Base-by-base conservation (phyloP, 2,329 filamentous ascomycete genomes). In the Drechslerella stenobrocha region DNA sequence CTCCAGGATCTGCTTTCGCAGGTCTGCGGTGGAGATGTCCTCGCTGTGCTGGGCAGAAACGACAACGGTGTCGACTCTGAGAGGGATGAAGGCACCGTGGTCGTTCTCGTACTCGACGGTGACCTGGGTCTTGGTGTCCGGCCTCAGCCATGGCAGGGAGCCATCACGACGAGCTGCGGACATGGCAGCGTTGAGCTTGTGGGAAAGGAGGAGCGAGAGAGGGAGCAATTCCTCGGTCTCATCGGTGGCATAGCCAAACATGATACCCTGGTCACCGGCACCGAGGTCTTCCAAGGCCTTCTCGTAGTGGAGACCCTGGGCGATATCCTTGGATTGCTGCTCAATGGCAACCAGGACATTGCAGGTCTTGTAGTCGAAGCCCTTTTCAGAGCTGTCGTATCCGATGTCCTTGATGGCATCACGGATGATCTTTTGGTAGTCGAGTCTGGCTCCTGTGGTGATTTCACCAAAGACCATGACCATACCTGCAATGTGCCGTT, bases 341-440 rank as follows among this genome's bases (percentile, higher is more conserved):
- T 98, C 93, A 79, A 98, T 96, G 80, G 92, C 93, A 75, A 97
- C 91, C 74, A 97, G 86, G 76, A 98, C 85, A 83, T 96, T 97
- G 83, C 88, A 92, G 74, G 93, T 98, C 87, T 97, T 97, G 90
- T 96, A 96, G 83, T 98, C 93, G 81, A 98, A 98, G 71, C 93
- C 93, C 87, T 98, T 98, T 75, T 84, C 83, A 59, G 93, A 97
- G 80, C 88, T 85, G 81, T 98, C 93, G 81, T 97, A 98, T 75
- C 93, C 93, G 77, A 98, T 98, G 77, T 95, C 92, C 85, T 96
- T 92, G 85, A 98, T 90, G 77, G 91, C 85, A 72, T 86, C 80
- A 79, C 93, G 92, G 79, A 98, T 90, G 75, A 96, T 83, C 83
- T 91, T 95, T 80, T 98, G 93, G 87, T 96, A 98, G 84, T 98